Conservation (phyloP, 352 stramenopile species). For the Phytophthora uliginosa region DNA sequence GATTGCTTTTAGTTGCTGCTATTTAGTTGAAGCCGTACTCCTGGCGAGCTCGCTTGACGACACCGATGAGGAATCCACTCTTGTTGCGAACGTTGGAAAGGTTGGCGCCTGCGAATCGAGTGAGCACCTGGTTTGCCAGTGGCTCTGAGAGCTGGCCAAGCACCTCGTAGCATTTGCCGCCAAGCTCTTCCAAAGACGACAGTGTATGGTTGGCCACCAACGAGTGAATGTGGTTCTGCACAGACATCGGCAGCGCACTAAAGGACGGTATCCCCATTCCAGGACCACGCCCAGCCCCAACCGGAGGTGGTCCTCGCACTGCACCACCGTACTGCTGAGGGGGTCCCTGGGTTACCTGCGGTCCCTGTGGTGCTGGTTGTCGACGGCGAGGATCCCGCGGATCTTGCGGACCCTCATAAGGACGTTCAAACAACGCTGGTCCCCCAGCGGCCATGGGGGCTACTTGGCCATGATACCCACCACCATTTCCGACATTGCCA, state of each 20-base stretch:
- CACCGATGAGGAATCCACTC: slow-evolving; percentile 84
- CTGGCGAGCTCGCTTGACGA: slow-evolving; percentile 82
- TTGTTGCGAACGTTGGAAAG: slow-evolving; percentile 80
- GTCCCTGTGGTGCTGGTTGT: slow-evolving; percentile 29
- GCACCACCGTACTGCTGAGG: slow-evolving; percentile 28
- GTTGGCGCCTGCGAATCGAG: slow-evolving; percentile 79
- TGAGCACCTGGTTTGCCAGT: slow-evolving; percentile 81
- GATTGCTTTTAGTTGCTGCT: background rate
- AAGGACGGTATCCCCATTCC: slow-evolving; percentile 40
- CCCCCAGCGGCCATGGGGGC: slow-evolving; percentile 22
- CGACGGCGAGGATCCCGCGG: slow-evolving; percentile 35
- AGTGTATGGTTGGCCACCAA: slow-evolving; percentile 68
- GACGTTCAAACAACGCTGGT: slow-evolving; percentile 42
- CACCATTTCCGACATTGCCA: slow-evolving; percentile 23
- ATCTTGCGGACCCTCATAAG: slow-evolving; percentile 38
- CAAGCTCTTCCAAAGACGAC: slow-evolving; percentile 75
- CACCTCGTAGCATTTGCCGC: slow-evolving; percentile 86
- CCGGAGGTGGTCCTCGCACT: slow-evolving; percentile 15
- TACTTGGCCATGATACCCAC: slow-evolving; percentile 31
- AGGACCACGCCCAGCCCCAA: slow-evolving; percentile 24
- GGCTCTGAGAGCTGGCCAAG: slow-evolving; percentile 79
- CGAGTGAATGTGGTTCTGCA: slow-evolving; percentile 75
- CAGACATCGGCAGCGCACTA: slow-evolving; percentile 56
- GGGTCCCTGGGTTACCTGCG: background rate
- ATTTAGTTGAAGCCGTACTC: slow-evolving; percentile 80